Conservation (phyloP, 106 monocot genomes). For the Iris macrosiphon region DNA sequence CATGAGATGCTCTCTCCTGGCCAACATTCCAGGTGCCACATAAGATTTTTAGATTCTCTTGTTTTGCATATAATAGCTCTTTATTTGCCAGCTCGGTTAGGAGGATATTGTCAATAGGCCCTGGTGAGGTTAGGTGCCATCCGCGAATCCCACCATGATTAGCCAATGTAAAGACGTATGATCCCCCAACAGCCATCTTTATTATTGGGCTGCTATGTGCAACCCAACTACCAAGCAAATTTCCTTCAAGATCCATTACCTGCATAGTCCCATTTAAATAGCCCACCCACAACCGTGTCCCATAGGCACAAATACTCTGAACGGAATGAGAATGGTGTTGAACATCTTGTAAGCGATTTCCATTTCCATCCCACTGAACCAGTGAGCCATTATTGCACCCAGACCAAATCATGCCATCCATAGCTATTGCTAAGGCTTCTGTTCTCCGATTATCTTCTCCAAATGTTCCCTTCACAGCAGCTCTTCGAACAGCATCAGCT, state of each 20-base stretch:
- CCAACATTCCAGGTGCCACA: constrained; percentile 97
- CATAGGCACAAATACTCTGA: constrained; percentile 67
- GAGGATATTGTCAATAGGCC: constrained; percentile 66
- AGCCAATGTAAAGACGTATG: constrained; percentile 74
- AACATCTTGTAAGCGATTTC: constrained; percentile 60
- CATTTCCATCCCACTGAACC: constrained; percentile 95
- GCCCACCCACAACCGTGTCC: constrained; percentile 74
- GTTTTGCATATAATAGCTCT: constrained; percentile 46
- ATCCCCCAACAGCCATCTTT: constrained; percentile 63
- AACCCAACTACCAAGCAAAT: constrained; percentile 66
- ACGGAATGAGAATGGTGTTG: constrained; percentile 64
- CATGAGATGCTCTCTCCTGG: constrained; percentile 77
- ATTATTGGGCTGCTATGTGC: constrained; percentile 86
- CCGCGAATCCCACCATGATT: constrained; percentile 96
- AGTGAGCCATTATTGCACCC: constrained; percentile 83
- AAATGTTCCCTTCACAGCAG: constrained; percentile 75
- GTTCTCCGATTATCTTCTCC: constrained; percentile 70
- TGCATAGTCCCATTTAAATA: constrained; percentile 69
- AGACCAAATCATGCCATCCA: constrained; percentile 81
- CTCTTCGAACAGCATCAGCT: constrained; percentile 91
- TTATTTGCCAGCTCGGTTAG: constrained; percentile 50
- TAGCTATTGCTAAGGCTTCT: constrained; percentile 57
- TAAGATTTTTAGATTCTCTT: constrained; percentile 73
- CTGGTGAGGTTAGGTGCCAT: constrained; percentile 73
- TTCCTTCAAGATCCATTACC: constrained; percentile 81